Conservation (phyloP, 208 protist species). For the Tritrichomonas foetus region DNA sequence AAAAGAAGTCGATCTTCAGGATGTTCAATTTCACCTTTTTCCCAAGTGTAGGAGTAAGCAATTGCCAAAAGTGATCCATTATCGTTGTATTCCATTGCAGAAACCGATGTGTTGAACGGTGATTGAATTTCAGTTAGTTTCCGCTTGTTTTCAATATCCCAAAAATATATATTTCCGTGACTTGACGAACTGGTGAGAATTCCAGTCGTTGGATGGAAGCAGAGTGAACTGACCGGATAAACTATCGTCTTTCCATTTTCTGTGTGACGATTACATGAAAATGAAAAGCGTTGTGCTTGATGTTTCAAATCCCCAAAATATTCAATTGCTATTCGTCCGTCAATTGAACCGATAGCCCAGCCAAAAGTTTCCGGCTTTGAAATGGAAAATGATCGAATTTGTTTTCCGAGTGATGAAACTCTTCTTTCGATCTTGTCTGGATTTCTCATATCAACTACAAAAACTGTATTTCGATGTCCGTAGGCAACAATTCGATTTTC, state of each 20-base stretch:
- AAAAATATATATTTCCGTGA: background rate
- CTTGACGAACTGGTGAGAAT: background rate
- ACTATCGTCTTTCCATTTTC: constrained; percentile 10
- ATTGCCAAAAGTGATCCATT: background rate
- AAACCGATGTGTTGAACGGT: background rate
- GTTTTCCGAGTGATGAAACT: background rate
- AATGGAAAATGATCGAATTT: background rate
- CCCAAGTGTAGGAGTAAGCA: background rate
- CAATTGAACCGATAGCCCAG: constrained; percentile 3
- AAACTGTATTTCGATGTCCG: background rate
- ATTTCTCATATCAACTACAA: background rate
- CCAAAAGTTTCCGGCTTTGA: background rate
- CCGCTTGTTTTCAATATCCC: background rate
- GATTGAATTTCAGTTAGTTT: background rate
- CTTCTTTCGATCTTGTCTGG: background rate
- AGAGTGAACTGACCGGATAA: background rate
- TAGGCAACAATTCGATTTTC: background rate
- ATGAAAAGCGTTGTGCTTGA: constrained; percentile 31
- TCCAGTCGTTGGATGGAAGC: background rate
- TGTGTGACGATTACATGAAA: background rate
- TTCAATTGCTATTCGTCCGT: background rate
- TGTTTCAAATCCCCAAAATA: background rate
- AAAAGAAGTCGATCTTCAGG: background rate
- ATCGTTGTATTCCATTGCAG: background rate
- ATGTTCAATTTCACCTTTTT: constrained; percentile 1